Percentiles rank a stretch among this genome's conserved stretches.
Evolutionary conservation across 441 rosid species (phyloP).

Genomic region (Corymbia citriodora): DNA sequence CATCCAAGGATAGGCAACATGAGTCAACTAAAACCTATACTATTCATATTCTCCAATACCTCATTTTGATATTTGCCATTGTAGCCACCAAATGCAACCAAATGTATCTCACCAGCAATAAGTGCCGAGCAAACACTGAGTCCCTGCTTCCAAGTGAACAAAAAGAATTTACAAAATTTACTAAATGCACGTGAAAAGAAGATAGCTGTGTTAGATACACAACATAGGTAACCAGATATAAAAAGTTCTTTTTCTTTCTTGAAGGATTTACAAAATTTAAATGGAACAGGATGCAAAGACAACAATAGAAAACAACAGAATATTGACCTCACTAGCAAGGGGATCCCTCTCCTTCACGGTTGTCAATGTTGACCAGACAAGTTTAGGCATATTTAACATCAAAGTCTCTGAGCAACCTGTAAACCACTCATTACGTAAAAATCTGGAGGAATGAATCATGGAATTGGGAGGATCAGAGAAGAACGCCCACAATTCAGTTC

Average conservation of each 20-base stretch:
- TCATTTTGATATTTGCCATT: slow-evolving; percentile 92
- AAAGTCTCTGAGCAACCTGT: slow-evolving; percentile 88
- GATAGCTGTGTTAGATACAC: neutral
- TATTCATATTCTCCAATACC: slow-evolving; percentile 28
- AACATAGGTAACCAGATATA: neutral
- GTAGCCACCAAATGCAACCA: slow-evolving; percentile 97
- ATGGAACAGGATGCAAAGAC: neutral
- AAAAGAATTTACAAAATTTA: neutral
- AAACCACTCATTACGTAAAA: neutral
- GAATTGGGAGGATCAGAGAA: neutral
- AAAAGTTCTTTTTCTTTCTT: neutral
- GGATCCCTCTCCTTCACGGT: slow-evolving; percentile 82
- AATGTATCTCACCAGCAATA: slow-evolving; percentile 56
- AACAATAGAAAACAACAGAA: neutral
- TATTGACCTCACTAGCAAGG: slow-evolving; percentile 91
- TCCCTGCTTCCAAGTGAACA: slow-evolving; percentile 50
- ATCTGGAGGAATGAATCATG: neutral
- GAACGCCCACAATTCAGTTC: neutral
- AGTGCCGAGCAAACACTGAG: slow-evolving; percentile 76
- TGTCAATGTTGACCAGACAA: slow-evolving; percentile 72
- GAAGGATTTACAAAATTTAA: neutral
- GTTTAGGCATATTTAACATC: slow-evolving; percentile 80
- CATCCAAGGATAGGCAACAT: neutral
- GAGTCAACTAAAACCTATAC: neutral
- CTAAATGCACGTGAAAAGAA: neutral